Evolutionary conservation across 345 rosid species (phyloP).

Genomic region (Corchorus capsularis): DNA sequence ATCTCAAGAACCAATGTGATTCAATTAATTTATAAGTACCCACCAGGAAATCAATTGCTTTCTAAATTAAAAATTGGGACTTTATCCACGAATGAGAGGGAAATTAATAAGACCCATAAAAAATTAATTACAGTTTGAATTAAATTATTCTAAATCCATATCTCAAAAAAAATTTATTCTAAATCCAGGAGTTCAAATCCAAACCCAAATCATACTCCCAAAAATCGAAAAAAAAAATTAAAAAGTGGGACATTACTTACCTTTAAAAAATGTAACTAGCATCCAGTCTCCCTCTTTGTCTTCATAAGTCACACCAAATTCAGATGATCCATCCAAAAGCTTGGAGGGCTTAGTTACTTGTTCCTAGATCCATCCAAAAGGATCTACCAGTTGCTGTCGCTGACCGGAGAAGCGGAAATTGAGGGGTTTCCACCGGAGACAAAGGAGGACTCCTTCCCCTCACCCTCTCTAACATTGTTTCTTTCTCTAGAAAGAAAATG

Average conservation of each 20-base stretch:
- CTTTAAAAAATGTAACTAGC: conserved; percentile 8
- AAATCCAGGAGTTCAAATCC: background rate
- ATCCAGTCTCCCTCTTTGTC: too few species aligned
- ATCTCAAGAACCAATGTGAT: conserved; percentile 2
- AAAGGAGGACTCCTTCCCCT: too few species aligned
- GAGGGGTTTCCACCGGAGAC: too few species aligned
- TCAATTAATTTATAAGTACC: background rate
- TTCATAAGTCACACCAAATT: too few species aligned
- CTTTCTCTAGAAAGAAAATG: too few species aligned
- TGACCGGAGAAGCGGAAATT: too few species aligned
- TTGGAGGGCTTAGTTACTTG: too few species aligned
- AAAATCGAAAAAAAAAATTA: background rate
- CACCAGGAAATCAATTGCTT: background rate
- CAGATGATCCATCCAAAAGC: too few species aligned
- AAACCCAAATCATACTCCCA: background rate
- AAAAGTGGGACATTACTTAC: background rate
- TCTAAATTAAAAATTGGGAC: background rate
- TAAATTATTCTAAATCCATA: background rate
- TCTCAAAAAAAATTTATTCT: too few species aligned
- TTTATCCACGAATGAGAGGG: conserved; percentile 1
- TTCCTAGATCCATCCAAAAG: too few species aligned
- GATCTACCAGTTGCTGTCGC: too few species aligned
- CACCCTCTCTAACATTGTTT: too few species aligned
- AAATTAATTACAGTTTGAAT: background rate
- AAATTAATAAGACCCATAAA: background rate